Evolutionary conservation across 2,329 filamentous ascomycete genomes (phyloP).

Genomic region (Penicillium paneum): DNA sequence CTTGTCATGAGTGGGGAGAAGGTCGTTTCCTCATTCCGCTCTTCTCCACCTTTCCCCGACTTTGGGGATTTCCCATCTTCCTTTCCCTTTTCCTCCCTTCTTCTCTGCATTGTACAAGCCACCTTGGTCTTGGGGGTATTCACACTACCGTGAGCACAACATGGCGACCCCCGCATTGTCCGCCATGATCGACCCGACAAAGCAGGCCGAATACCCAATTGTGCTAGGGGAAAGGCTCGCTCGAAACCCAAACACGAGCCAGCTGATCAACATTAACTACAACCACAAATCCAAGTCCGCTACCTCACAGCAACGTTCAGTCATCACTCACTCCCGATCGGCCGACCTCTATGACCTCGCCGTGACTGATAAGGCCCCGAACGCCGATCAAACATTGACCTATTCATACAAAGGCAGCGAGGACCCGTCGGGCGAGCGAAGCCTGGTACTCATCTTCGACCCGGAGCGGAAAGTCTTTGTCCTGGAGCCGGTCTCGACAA

Average conservation of each 20-base stretch:
- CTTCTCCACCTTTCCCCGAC: constrained; percentile 11
- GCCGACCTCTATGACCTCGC: constrained; percentile 41
- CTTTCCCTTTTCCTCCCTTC: background rate
- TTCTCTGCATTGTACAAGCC: background rate
- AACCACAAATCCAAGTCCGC: constrained; percentile 47
- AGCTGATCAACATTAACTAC: constrained; percentile 44
- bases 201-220: constrained; percentile 47
- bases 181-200: constrained; percentile 43
- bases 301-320: constrained; percentile 38
- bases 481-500: constrained; percentile 75
- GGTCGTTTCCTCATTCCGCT: background rate
- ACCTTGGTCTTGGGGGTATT: background rate
- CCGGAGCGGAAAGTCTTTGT: constrained; percentile 70
- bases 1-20: constrained; percentile 1
- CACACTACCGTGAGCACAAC: constrained; percentile 9
- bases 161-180: constrained; percentile 36
- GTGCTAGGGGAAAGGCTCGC: constrained; percentile 44
- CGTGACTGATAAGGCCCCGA: constrained; percentile 42
- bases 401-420: constrained; percentile 44
- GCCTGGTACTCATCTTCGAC: constrained; percentile 68
- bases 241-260: constrained; percentile 23
- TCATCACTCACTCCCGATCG: constrained; percentile 35
- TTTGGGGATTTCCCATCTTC: background rate
- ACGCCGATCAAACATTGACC: constrained; percentile 38
- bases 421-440: constrained; percentile 35